phyloP scores from a whole-genome alignment of 441 rosid species.

The Geranium incanum region DNA sequence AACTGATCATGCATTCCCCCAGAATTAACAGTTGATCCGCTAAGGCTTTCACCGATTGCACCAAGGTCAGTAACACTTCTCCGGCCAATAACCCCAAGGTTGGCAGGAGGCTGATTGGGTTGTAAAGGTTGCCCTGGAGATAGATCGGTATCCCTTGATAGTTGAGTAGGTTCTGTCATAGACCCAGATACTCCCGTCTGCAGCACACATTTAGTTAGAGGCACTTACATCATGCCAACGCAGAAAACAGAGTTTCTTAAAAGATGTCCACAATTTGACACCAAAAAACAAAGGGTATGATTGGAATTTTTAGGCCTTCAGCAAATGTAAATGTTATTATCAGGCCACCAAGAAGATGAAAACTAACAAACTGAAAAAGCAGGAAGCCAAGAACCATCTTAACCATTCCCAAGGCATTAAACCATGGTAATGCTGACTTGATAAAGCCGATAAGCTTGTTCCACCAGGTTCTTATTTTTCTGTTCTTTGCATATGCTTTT shows the following conservation, averaged over 20 bases:
- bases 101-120: slow-evolving; percentile 61
- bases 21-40: slow-evolving; percentile 44
- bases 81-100: slow-evolving; percentile 89
- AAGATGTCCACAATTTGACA: neutral
- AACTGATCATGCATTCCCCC: slow-evolving; percentile 74
- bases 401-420: neutral
- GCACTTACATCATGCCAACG: slow-evolving; percentile 18
- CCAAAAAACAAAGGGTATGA: neutral
- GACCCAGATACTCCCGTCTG: slow-evolving; percentile 62
- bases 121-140: slow-evolving; percentile 37
- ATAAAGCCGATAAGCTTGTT: neutral
- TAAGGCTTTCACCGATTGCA: slow-evolving; percentile 66
- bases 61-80: slow-evolving; percentile 83
- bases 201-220: slow-evolving; percentile 19
- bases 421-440: neutral
- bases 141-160: slow-evolving; percentile 61
- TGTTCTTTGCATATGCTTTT: neutral
- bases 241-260: neutral
- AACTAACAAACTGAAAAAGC: neutral
- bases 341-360: neutral
- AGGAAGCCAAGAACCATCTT: neutral
- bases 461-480: neutral
- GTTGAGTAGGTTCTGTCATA: slow-evolving; percentile 61
- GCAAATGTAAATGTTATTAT: neutral
- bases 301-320: neutral